Evolutionary conservation across 2,329 filamentous ascomycete genomes (phyloP).

Genomic region (Neofusicoccum laricinum): DNA sequence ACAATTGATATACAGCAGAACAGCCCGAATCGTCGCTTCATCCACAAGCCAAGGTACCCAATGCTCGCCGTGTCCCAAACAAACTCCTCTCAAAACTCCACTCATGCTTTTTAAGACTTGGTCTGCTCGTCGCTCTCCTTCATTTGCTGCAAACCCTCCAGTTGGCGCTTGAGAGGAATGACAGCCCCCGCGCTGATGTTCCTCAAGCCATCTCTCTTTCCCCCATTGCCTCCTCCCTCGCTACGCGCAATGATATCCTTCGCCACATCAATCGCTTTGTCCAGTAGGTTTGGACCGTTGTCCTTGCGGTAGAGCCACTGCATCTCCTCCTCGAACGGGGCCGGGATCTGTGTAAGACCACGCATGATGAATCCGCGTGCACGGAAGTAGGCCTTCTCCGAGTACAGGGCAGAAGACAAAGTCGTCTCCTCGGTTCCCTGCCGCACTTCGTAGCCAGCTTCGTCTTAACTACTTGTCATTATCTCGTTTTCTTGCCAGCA

Average conservation of each 20-base stretch:
- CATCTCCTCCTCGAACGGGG: conserved; percentile 52
- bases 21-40: background rate
- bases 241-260: conserved; percentile 42
- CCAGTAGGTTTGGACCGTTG: conserved; percentile 39
- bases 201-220: conserved; percentile 43
- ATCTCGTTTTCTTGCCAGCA: background rate
- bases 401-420: conserved; percentile 50
- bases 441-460: conserved; percentile 58
- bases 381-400: conserved; percentile 54
- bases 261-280: conserved; percentile 43
- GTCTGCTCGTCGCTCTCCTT: background rate
- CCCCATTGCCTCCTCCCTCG: conserved; percentile 21
- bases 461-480: conserved; percentile 40
- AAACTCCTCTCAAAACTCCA: background rate
- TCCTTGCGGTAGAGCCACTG: conserved; percentile 49
- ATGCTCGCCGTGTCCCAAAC: background rate
- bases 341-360: conserved; percentile 41
- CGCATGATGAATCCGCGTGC: conserved; percentile 51
- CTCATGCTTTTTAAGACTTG: background rate
- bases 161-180: conserved; percentile 40
- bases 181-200: conserved; percentile 48
- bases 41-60: background rate
- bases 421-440: conserved; percentile 45
- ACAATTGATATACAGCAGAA: background rate
- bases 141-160: conserved; percentile 36